phyloP scores from a whole-genome alignment of 176 grass and related monocot species.

The Microstegium vimineum region DNA sequence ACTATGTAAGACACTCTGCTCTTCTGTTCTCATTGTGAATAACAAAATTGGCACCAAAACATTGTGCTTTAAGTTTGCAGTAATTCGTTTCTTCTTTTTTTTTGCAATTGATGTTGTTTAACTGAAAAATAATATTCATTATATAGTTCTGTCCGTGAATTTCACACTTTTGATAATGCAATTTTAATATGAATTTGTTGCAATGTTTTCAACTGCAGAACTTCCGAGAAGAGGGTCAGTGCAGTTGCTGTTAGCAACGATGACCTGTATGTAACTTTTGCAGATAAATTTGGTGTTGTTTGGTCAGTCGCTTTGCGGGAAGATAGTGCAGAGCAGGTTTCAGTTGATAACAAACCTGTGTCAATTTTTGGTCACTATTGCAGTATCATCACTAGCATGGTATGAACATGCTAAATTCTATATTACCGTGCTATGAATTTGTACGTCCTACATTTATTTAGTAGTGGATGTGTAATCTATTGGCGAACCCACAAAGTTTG shows the following conservation, averaged over 20 bases:
- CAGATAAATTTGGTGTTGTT: slow-evolving; percentile 88
- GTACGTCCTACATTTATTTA: background rate
- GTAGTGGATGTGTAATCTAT: background rate
- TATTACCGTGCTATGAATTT: background rate
- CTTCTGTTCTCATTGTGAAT: background rate
- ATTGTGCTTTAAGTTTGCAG: background rate
- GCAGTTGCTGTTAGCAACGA: slow-evolving; percentile 66
- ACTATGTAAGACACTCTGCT: slow-evolving; percentile 51
- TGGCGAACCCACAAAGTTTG: background rate
- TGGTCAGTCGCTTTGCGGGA: slow-evolving; percentile 52
- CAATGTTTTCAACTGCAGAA: slow-evolving; percentile 46
- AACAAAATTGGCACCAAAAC: background rate
- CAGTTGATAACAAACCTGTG: slow-evolving; percentile 52
- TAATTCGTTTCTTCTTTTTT: background rate
- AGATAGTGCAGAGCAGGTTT: slow-evolving; percentile 28
- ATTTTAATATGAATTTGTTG: background rate
- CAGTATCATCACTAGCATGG: slow-evolving; percentile 96
- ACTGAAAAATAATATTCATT: background rate
- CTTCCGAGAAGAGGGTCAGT: slow-evolving; percentile 80
- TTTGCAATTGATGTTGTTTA: background rate
- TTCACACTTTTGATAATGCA: background rate
- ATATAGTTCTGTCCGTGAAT: background rate
- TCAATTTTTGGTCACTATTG: slow-evolving; percentile 88
- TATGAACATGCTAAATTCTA: slow-evolving; percentile 19
- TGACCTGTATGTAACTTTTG: slow-evolving; percentile 61